These are phyloP conservation scores for Fusarium armeniacum DNA, from an alignment of 2,329 filamentous ascomycete species.

Conservation along the genomic window DNA sequence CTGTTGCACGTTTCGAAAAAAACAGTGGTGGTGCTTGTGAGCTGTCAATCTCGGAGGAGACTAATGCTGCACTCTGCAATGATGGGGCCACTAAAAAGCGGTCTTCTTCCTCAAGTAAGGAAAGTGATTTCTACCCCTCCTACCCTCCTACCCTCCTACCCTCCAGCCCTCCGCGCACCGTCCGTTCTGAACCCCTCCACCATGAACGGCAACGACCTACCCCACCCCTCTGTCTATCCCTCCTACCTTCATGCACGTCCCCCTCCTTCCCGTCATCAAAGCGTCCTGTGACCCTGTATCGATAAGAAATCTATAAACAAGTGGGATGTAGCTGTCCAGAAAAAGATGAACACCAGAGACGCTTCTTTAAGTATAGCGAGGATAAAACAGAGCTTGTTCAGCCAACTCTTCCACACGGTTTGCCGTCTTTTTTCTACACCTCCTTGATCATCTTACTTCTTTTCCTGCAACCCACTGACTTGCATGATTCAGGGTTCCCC, in stretches of 20 bases:
- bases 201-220: slow-evolving; percentile 25
- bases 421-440: not conserved
- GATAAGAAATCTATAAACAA: slow-evolving; percentile 33
- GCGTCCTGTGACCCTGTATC: slow-evolving; percentile 43
- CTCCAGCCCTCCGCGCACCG: slow-evolving; percentile 2
- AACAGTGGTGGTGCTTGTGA: slow-evolving; percentile 20
- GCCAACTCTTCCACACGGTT: not conserved
- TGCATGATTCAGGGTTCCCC: slow-evolving; percentile 30
- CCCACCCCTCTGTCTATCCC: slow-evolving; percentile 33
- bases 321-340: slow-evolving; percentile 11
- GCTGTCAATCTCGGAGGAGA: slow-evolving; percentile 24
- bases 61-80: slow-evolving; percentile 12
- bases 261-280: slow-evolving; percentile 43
- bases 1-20: not conserved
- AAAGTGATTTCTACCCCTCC: slow-evolving; percentile 9
- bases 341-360: slow-evolving; percentile 21
- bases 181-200: slow-evolving; percentile 19
- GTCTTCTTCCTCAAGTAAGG: slow-evolving; percentile 7
- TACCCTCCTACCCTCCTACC: not conserved
- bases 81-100: slow-evolving; percentile 13
- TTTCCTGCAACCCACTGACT: slow-evolving; percentile 16
- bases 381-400: slow-evolving; percentile 3
- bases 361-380: not conserved
- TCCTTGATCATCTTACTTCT: not conserved
- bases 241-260: slow-evolving; percentile 25